Conservation (phyloP, 352 stramenopile species). For the Phytophthora idaei region DNA sequence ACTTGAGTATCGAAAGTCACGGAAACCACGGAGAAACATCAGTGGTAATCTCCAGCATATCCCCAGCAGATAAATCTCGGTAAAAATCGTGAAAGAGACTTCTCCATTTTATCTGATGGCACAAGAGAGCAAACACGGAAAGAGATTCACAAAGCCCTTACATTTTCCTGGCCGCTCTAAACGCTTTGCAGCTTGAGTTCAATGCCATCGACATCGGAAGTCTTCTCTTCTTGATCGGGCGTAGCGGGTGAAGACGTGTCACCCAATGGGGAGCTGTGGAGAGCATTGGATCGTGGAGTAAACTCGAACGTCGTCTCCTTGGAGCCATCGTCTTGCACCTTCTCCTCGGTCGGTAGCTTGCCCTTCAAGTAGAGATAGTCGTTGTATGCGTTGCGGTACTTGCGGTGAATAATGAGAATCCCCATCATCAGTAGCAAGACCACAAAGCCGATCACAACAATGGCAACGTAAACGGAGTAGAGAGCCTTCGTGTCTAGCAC, state of each 20-base stretch:
- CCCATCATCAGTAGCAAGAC: conserved; percentile 71
- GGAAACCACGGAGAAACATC: conserved; percentile 3
- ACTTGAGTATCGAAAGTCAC: background rate
- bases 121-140: conserved; percentile 15
- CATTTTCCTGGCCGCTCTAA: conserved; percentile 19
- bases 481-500: conserved; percentile 73
- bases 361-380: conserved; percentile 87
- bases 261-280: conserved; percentile 52
- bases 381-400: conserved; percentile 81
- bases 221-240: conserved; percentile 29
- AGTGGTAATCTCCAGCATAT: conserved; percentile 5
- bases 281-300: conserved; percentile 54
- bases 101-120: background rate
- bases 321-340: conserved; percentile 55
- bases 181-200: conserved; percentile 45
- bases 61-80: conserved; percentile 1
- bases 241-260: conserved; percentile 21
- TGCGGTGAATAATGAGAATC: conserved; percentile 75
- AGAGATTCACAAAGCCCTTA: background rate
- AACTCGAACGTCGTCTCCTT: conserved; percentile 86
- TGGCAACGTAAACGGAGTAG: conserved; percentile 74
- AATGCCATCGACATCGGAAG: conserved; percentile 32
- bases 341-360: conserved; percentile 65
- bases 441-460: conserved; percentile 67
- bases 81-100: conserved; percentile 6